These are phyloP conservation scores for Agastache rugosa DNA, from an alignment of 257 asterid species.

Conservation along the genomic window DNA sequence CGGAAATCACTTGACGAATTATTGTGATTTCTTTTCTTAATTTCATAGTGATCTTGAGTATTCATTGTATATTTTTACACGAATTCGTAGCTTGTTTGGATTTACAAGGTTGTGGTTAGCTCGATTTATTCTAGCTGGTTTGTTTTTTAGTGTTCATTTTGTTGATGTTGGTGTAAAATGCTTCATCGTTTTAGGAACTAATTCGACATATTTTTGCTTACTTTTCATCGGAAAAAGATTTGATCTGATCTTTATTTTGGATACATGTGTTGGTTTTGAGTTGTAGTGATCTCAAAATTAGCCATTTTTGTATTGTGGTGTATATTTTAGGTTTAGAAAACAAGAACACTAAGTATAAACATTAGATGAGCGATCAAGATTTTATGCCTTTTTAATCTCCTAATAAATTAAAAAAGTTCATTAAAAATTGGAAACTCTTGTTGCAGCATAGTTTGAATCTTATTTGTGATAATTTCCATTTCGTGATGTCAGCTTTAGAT, in stretches of 20 bases:
- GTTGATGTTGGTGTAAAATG: not conserved
- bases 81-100: conserved; percentile 8
- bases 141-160: conserved; percentile 3
- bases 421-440: not conserved
- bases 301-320: not conserved
- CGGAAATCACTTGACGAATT: conserved; percentile 9
- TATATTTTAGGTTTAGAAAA: conserved; percentile 14
- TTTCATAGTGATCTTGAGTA: conserved; percentile 32
- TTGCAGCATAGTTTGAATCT: conserved; percentile 20
- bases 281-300: conserved; percentile 17
- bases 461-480: conserved; percentile 26
- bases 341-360: not conserved
- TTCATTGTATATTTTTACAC: not conserved
- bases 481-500: conserved; percentile 59
- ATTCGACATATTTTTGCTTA: not conserved
- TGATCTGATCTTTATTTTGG: conserved; percentile 29
- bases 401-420: not conserved
- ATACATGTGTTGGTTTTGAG: not conserved
- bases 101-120: not conserved
- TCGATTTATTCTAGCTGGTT: conserved; percentile 6
- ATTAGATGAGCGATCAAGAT: conserved; percentile 8
- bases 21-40: conserved; percentile 23
- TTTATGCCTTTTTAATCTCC: conserved; percentile 7
- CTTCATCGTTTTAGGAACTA: conserved; percentile 1
- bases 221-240: conserved; percentile 1